Base-by-base conservation (phyloP, 1,139 yeast genomes). In the Yamadazyma atlantica region DNA sequence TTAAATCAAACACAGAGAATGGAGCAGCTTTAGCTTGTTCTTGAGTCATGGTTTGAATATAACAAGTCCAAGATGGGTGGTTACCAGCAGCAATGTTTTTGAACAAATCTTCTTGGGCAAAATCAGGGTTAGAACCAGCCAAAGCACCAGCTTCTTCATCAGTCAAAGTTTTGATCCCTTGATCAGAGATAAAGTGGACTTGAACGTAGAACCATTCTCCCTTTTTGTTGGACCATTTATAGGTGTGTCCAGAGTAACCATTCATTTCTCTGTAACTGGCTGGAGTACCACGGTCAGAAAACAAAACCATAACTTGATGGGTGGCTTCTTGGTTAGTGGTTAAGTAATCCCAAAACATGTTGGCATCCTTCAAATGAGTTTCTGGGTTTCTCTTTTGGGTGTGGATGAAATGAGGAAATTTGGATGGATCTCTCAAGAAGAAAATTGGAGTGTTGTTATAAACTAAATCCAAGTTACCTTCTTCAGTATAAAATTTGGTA, bases 391-490 rank as follows among this genome's bases (percentile, higher is more conserved):
- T 65, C 75, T 81, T 81, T 60, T 81, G 87, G 26, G 95, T 84
- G 73, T 87, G 95, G 57, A 87, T 86, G 60, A 87, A 86, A 63
- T 82, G 82, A 36, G 95, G 95, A 72, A 87, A 87, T 72, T 87
- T 85, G 42, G 85, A 73, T 44, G 95, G 95, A 64, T 87, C 92
- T 60, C 95, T 78, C 49, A 87, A 72, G 67, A 87, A 87, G 65
- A 87, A 87, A 40, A 87, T 78, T 22, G 96, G 96, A 31, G 95
- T 87, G 73, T 87, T 87, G 75, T 86, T 87, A 73, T 82, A 85
- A 28, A 87, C 96, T 73, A 85, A 82, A 70, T 87, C 96, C 63
- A 83, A 72, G 67, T 82, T 83, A 54, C 96, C 96, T 63, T 86
- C 92, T 54, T 85, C 89, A 36, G 95, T 87, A 69, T 85, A 85